Evolutionary conservation across 305 asterid species (phyloP), one percentile per base, ranked within the genome.

Genomic region (Rubia tinctorum): DNA sequence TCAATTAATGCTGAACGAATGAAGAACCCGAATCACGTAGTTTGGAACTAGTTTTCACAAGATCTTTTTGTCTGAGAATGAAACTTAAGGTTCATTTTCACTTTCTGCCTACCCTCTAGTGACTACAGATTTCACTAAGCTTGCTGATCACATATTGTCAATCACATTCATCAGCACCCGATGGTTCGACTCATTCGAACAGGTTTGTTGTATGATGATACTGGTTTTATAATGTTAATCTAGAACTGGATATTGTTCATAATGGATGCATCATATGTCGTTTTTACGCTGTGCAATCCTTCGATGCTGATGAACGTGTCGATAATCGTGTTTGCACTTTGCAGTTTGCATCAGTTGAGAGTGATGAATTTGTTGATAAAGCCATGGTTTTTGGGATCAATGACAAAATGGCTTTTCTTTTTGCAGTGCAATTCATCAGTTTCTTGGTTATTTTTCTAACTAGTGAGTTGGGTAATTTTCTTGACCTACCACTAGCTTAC

Each of bases 391-490:
- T 43, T 13, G 64, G 71, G 23, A 49, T 69, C 58, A 62, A 55
- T 37, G 8, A 37, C 65, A 30, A 34, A 34, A 63, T 66, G 64
- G 4, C 45, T 8, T 5, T 22, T 23, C 65, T 22, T 59, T 37
- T 60, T 22, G 8, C 13, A n/a, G 59, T 64, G 73, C 68, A 66
- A 42, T 12, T 55, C 39, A 65, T 76, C 73, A 71, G 43, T 51
- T 47, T 15, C 61, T 43, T 66, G 60, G 25, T 18, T 65, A 39
- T 37, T 65, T 65, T 65, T 39, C 37, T 2, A 69, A 27, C 42
- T 68, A 76, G 76, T 76, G 83, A 80, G 78, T 80, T 73, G 73
- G 78, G 83, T 66, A 76, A 25, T 73, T 17, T 17, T 53, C 78
- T 44, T 20, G 73, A 73, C 76, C 80, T 71, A 51, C 76, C 80